phyloP scores from a whole-genome alignment of 1,284 basidiomycete species.

The Leccinum ponderosum region DNA sequence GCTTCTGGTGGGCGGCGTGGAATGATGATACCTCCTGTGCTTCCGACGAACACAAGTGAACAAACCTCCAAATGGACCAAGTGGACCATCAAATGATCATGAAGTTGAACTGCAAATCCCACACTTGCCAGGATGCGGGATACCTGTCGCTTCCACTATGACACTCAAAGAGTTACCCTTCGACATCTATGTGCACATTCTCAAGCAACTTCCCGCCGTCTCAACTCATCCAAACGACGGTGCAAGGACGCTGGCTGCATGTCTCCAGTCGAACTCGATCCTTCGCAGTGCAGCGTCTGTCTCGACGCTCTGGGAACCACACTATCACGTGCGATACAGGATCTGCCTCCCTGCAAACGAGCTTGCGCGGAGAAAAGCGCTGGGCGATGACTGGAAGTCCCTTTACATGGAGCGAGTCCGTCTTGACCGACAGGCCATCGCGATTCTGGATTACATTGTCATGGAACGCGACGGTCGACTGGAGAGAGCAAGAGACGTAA shows the following conservation, averaged over 20 bases:
- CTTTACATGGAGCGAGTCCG: constrained; percentile 46
- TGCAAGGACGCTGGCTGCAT: constrained; percentile 26
- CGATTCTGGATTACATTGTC: constrained; percentile 43
- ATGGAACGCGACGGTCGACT: constrained; percentile 36
- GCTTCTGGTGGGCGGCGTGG: background rate
- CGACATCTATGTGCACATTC: constrained; percentile 33
- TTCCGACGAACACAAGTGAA: background rate
- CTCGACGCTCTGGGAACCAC: constrained; percentile 47
- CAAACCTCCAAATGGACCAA: background rate
- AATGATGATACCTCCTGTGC: background rate
- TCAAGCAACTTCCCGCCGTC: constrained; percentile 27
- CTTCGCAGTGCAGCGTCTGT: constrained; percentile 30
- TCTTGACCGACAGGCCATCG: constrained; percentile 44
- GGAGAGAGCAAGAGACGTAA: constrained; percentile 38
- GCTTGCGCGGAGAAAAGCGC: constrained; percentile 30
- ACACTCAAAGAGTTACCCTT: constrained; percentile 25
- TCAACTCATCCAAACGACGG: constrained; percentile 22
- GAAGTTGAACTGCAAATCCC: background rate
- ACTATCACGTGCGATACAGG: constrained; percentile 49
- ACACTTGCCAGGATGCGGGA: background rate
- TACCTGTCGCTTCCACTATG: constrained; percentile 19
- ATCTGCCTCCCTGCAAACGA: constrained; percentile 42
- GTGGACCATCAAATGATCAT: background rate
- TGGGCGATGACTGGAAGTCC: constrained; percentile 43
- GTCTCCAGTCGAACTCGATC: constrained; percentile 23